These are phyloP conservation scores for Tetrastigma voinierianum DNA, from an alignment of 164 flowering plant genomes.

Conservation along the genomic window DNA sequence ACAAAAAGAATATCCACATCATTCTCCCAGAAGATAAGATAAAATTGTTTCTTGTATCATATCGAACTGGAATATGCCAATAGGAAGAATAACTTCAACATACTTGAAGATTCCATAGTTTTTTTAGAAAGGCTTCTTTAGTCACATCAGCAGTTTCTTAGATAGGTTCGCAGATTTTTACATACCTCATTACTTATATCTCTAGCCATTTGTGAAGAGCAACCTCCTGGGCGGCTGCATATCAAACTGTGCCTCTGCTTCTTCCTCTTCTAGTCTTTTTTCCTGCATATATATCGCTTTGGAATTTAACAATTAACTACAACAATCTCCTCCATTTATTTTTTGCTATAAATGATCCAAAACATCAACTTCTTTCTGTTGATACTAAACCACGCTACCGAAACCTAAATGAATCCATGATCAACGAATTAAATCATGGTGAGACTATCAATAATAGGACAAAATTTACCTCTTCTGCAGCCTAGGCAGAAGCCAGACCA, in stretches of 20 bases:
- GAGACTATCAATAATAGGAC: not conserved
- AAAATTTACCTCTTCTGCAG: constrained; percentile 78
- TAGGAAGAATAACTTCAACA: not conserved
- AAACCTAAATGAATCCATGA: not conserved
- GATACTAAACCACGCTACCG: not conserved
- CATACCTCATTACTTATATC: constrained; percentile 71
- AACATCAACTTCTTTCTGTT: no score
- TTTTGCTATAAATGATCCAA: no score
- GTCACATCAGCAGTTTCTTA: no score
- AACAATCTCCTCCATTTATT: not conserved
- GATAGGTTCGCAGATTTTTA: not conserved
- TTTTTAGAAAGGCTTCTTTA: no score
- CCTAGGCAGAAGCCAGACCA: constrained; percentile 82
- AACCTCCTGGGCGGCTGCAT: constrained; percentile 80
- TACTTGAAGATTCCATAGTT: not conserved
- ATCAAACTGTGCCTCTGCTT: constrained; percentile 59
- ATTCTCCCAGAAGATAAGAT: not conserved
- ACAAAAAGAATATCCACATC: not conserved
- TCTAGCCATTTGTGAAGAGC: constrained; percentile 66
- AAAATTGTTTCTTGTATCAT: not conserved
- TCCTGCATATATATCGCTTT: constrained; percentile 46
- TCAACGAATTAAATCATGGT: not conserved
- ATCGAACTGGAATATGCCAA: not conserved
- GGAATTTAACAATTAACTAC: not conserved
- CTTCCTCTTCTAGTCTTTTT: constrained; percentile 68